These are phyloP conservation scores for Solanum lycopersicoides DNA, from an alignment of 257 asterid species.

Conservation along the genomic window DNA sequence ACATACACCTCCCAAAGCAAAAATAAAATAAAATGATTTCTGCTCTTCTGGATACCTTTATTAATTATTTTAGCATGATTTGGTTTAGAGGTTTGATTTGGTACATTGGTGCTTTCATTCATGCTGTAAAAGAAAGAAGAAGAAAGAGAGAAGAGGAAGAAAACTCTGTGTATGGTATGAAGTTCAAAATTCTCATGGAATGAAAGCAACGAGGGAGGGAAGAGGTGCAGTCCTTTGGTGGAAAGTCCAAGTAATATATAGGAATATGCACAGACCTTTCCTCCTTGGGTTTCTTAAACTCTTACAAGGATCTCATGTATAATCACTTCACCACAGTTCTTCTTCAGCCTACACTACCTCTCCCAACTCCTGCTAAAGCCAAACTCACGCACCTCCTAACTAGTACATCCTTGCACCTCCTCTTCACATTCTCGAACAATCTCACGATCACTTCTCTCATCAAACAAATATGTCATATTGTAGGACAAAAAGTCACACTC, in stretches of 20 bases:
- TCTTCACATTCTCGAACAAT: not conserved
- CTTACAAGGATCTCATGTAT: not conserved
- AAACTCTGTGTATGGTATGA: not conserved
- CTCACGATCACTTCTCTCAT: not conserved
- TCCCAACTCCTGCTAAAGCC: not conserved
- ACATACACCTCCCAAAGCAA: not conserved
- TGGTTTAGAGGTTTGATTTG: not conserved
- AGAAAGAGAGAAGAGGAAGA: not conserved
- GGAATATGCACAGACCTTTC: not conserved
- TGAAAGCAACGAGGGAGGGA: not conserved
- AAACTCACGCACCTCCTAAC: not conserved
- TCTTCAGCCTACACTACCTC: not conserved
- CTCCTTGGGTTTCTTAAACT: not conserved
- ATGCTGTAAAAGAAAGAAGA: no score
- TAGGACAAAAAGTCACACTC: not conserved
- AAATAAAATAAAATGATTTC: not conserved
- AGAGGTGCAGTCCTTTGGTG: not conserved
- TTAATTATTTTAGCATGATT: not conserved
- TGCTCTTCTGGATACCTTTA: not conserved
- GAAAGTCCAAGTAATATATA: not conserved
- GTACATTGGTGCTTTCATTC: not conserved
- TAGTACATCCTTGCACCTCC: not conserved
- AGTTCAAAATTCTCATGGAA: not conserved
- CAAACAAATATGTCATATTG: not conserved
- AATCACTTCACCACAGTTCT: not conserved